phyloP scores from a whole-genome alignment of 345 rosid species.

The Geranium brycei region DNA sequence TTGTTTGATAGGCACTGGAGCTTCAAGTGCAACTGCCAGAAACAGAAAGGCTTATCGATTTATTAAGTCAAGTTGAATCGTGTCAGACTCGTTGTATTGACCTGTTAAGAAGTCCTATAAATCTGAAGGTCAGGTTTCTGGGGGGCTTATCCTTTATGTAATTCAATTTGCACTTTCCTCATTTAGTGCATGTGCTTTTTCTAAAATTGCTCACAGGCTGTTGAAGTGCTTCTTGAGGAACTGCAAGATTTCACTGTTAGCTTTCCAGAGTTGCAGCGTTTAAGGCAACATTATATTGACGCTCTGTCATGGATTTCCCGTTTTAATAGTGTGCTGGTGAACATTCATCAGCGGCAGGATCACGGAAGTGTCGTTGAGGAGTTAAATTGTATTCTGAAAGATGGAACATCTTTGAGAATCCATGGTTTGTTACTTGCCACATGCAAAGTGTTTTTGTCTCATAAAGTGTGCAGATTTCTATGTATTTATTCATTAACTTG shows the following conservation, averaged over 20 bases:
- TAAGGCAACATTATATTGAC: slow-evolving; percentile 50
- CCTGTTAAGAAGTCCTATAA: slow-evolving; percentile 36
- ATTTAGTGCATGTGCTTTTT: background rate
- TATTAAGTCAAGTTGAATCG: slow-evolving; percentile 41
- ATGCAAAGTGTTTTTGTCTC: slow-evolving; percentile 4
- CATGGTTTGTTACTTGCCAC: slow-evolving; percentile 35
- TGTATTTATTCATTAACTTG: too few relatives aligned
- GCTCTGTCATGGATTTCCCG: slow-evolving; percentile 50
- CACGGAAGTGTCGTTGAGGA: slow-evolving; percentile 49
- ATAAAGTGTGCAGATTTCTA: slow-evolving; percentile 1
- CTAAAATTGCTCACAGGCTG: slow-evolving; percentile 30
- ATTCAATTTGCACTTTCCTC: background rate
- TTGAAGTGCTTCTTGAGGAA: slow-evolving; percentile 48
- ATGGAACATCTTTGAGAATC: slow-evolving; percentile 57
- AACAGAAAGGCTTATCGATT: slow-evolving; percentile 36
- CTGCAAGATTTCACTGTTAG: slow-evolving; percentile 32
- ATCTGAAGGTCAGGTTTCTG: slow-evolving; percentile 39
- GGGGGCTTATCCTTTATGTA: slow-evolving; percentile 1
- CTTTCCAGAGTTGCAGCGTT: slow-evolving; percentile 56
- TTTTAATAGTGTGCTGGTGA: slow-evolving; percentile 32
- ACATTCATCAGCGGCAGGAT: slow-evolving; percentile 41
- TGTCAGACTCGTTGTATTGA: slow-evolving; percentile 43
- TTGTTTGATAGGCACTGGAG: slow-evolving; percentile 40
- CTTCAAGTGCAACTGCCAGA: slow-evolving; percentile 65
- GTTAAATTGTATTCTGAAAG: slow-evolving; percentile 44